Conservation (phyloP, 2,329 filamentous ascomycete genomes). For the Aspergillus quadricinctus region DNA sequence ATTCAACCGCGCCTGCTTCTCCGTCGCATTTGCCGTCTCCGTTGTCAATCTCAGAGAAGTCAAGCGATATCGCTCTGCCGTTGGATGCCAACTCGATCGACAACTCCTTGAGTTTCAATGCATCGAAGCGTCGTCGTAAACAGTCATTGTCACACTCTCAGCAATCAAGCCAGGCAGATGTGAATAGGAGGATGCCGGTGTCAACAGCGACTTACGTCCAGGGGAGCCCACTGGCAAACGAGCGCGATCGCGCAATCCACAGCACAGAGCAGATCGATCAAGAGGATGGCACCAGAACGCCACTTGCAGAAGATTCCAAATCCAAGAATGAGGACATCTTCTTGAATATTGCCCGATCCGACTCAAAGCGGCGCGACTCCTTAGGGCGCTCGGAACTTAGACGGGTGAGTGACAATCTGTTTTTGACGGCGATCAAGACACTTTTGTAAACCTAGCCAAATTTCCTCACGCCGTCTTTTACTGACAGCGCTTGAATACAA, state of each 20-base stretch:
- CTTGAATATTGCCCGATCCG: constrained; percentile 43
- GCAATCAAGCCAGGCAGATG: constrained; percentile 22
- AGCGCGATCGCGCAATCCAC: constrained; percentile 23
- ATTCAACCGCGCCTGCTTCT: constrained; percentile 17
- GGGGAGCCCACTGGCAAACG: constrained; percentile 23
- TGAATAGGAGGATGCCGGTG: constrained; percentile 29
- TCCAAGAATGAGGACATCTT: constrained; percentile 44
- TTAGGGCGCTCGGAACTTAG: constrained; percentile 35
- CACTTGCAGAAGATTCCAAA: constrained; percentile 34
- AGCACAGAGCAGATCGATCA: constrained; percentile 21
- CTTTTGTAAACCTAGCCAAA: not conserved
- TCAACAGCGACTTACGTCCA: constrained; percentile 29
- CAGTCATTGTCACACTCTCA: constrained; percentile 18
- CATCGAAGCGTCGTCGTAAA: constrained; percentile 26
- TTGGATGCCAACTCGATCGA: constrained; percentile 23
- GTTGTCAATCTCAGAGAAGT: constrained; percentile 9
- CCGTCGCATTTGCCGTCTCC: constrained; percentile 13
- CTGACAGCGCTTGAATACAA: constrained; percentile 2
- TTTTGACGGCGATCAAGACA: not conserved
- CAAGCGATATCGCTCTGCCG: constrained; percentile 13
- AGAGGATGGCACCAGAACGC: constrained; percentile 29
- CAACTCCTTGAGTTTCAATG: constrained; percentile 24
- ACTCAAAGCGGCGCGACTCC: constrained; percentile 35
- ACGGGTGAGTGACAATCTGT: constrained; percentile 28
- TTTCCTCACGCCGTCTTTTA: not conserved